A percentile compares a stretch with the other conserved stretches of the same genome.
Conservation (phyloP, 1,139 yeast species). For the Meyerozyma guilliermondii region DNA sequence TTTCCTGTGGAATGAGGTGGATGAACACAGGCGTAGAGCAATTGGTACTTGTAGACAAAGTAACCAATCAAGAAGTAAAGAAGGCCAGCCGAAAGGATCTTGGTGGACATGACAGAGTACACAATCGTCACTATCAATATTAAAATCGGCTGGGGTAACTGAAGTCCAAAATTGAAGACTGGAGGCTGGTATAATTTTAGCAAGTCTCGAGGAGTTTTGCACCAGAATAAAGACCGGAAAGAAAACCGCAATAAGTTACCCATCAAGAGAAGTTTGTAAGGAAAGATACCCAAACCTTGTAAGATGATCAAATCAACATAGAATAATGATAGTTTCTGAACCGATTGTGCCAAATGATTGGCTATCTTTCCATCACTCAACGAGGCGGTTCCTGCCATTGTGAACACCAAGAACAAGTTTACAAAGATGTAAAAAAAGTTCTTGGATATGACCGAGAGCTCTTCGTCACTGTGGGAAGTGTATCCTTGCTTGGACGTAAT, state of each 20-base stretch:
- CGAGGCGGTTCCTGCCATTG: slow-evolving; percentile 78
- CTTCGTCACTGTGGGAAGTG: slow-evolving; percentile 71
- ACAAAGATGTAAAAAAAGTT: slow-evolving; percentile 77
- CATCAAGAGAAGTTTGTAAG: slow-evolving; percentile 57
- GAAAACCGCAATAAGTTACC: slow-evolving; percentile 30
- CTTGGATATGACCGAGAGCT: slow-evolving; percentile 66
- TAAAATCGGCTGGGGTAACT: slow-evolving; percentile 75
- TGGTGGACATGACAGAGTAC: slow-evolving; percentile 74
- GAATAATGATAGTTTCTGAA: slow-evolving; percentile 63
- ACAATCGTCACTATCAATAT: slow-evolving; percentile 70
- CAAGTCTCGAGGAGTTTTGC: slow-evolving; percentile 59
- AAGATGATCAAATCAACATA: slow-evolving; percentile 70
- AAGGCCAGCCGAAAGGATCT: slow-evolving; percentile 68
- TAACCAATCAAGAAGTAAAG: slow-evolving; percentile 71
- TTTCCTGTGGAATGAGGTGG: slow-evolving; percentile 88
- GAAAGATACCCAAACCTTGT: slow-evolving; percentile 78
- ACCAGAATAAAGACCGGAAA: slow-evolving; percentile 12
- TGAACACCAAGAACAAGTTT: slow-evolving; percentile 71
- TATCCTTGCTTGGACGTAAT: slow-evolving; percentile 67
- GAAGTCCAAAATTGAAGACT: slow-evolving; percentile 73
- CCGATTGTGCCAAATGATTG: slow-evolving; percentile 64
- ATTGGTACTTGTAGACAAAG: slow-evolving; percentile 75
- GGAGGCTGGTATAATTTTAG: slow-evolving; percentile 73
- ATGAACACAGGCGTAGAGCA: slow-evolving; percentile 75
- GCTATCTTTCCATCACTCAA: slow-evolving; percentile 74